These are phyloP conservation scores for Starmerella bombicola DNA, from an alignment of 805 yeast species.

Conservation along the genomic window DNA sequence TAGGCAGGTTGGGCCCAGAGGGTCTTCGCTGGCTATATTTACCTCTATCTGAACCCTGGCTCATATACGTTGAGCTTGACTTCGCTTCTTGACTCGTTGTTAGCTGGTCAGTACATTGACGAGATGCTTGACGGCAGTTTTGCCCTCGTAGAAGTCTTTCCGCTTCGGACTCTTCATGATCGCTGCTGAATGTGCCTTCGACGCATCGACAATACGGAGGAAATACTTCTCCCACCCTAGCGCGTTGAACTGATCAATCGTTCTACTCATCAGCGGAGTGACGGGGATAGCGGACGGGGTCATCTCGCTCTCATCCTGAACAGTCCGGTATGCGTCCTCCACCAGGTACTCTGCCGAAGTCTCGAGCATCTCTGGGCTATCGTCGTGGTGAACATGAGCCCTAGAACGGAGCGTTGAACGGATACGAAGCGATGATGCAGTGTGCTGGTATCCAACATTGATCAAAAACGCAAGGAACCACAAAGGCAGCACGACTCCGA, in stretches of 20 bases:
- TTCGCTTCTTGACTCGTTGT: too few relatives aligned
- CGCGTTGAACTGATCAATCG: conserved; percentile 45
- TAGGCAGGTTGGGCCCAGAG: too few relatives aligned
- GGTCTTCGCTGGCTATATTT: too few relatives aligned
- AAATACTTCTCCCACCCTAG: conserved; percentile 62
- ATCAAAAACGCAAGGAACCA: conserved; percentile 50
- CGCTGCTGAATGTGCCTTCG: conserved; percentile 69
- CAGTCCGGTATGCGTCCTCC: conserved; percentile 18
- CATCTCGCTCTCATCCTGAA: conserved; percentile 12
- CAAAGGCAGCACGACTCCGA: conserved; percentile 46
- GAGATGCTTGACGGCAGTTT: conserved; percentile 29
- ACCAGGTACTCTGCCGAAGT: conserved; percentile 21
- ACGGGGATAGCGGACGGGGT: conserved; percentile 15
- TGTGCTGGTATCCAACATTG: conserved; percentile 33
- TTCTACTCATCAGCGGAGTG: conserved; percentile 35
- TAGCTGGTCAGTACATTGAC: not conserved
- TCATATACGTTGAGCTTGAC: too few relatives aligned
- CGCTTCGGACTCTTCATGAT: conserved; percentile 50
- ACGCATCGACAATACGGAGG: conserved; percentile 50
- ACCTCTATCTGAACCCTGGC: too few relatives aligned
- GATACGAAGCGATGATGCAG: conserved; percentile 32
- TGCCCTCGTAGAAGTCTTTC: conserved; percentile 55
- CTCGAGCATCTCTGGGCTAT: conserved; percentile 20
- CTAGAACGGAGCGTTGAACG: not conserved
- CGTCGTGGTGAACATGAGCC: conserved; percentile 19